phyloP scores from a whole-genome alignment of 2,329 filamentous ascomycete genomes.

The Ceratocystis albifundus region DNA sequence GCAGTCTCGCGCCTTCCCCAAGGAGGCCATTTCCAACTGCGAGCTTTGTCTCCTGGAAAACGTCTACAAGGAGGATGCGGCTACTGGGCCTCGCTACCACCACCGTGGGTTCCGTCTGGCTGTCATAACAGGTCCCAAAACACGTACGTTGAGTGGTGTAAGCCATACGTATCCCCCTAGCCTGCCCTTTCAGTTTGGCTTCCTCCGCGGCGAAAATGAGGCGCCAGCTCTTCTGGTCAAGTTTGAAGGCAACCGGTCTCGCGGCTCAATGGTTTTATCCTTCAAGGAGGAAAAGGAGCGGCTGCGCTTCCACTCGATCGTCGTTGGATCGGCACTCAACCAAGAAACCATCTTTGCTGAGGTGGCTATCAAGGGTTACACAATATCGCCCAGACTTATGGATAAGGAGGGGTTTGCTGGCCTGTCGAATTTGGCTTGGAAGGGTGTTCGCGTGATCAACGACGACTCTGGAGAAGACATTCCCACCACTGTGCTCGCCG shows the following conservation, averaged over 20 bases:
- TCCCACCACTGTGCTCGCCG: slow-evolving; percentile 60
- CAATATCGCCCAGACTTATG: slow-evolving; percentile 44
- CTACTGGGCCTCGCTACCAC: slow-evolving; percentile 57
- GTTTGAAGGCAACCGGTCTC: slow-evolving; percentile 52
- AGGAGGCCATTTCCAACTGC: slow-evolving; percentile 60
- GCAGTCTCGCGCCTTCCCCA: slow-evolving; percentile 61
- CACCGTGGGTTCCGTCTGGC: slow-evolving; percentile 72
- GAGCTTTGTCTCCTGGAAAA: slow-evolving; percentile 66
- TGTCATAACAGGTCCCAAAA: slow-evolving; percentile 64
- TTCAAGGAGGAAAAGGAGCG: slow-evolving; percentile 66
- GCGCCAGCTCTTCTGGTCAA: slow-evolving; percentile 59
- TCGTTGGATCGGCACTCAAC: slow-evolving; percentile 60
- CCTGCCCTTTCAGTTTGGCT: slow-evolving; percentile 64
- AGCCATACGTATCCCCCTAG: slow-evolving; percentile 56
- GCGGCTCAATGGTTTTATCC: slow-evolving; percentile 63
- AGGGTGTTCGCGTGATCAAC: slow-evolving; percentile 60
- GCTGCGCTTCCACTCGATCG: slow-evolving; percentile 56
- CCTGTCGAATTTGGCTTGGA: slow-evolving; percentile 49
- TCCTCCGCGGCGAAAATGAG: slow-evolving; percentile 59
- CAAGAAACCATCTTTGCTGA: slow-evolving; percentile 61
- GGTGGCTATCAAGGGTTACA: slow-evolving; percentile 53
- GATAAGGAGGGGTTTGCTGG: slow-evolving; percentile 40
- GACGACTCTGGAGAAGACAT: slow-evolving; percentile 50
- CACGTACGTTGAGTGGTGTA: slow-evolving; percentile 65
- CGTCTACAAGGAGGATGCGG: slow-evolving; percentile 54